Evolutionary conservation across 2,329 filamentous ascomycete species (phyloP).

Genomic region (Penicillium sumatraense): DNA sequence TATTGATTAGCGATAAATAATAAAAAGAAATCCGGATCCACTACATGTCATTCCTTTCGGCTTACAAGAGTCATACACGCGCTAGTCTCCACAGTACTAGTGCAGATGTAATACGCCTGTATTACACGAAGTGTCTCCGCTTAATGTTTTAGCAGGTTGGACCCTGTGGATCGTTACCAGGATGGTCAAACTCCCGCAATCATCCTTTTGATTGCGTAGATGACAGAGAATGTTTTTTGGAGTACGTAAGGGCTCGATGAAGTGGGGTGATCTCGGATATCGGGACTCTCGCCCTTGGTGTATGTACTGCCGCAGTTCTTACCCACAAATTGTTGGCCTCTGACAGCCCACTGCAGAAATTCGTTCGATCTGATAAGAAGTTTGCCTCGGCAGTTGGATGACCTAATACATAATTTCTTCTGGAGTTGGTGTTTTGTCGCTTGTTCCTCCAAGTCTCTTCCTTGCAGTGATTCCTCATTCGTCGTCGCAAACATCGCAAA

Average conservation of each 20-base stretch:
- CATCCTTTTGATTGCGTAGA: not conserved
- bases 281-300: not conserved
- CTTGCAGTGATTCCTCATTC: not conserved
- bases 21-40: too few relatives aligned
- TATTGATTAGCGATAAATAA: not conserved
- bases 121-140: not conserved
- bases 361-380: conserved; percentile 15
- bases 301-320: not conserved
- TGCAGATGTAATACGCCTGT: not conserved
- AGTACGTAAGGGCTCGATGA: not conserved
- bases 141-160: not conserved
- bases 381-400: conserved; percentile 4
- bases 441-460: not conserved
- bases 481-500: not conserved
- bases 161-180: conserved; percentile 3
- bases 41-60: not conserved
- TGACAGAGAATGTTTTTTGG: not conserved
- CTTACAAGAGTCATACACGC: not conserved
- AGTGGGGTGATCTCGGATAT: conserved; percentile 2
- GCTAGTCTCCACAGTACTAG: not conserved
- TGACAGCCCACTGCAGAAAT: conserved; percentile 4
- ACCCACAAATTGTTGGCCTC: not conserved
- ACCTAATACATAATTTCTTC: conserved; percentile 3
- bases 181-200: not conserved
- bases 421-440: not conserved